Evolutionary conservation across 2,329 filamentous ascomycete species (phyloP), one percentile per base, ranked within the genome.

Genomic region (Ceratocystis diversiconidia): DNA sequence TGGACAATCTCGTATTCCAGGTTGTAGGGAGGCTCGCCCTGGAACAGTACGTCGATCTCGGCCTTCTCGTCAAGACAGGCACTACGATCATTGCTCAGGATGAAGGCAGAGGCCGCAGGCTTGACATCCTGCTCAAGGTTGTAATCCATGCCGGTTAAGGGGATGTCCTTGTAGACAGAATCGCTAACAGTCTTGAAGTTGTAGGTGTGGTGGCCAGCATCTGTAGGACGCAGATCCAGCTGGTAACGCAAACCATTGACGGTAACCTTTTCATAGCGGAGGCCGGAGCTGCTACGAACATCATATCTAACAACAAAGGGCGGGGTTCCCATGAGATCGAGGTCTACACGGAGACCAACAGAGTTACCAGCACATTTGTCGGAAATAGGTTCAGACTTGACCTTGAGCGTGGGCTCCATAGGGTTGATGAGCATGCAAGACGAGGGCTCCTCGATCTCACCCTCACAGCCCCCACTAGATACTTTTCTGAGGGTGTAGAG

Each of bases 301-400:
- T 86, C 85, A 73, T 96, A 99, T 25, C 80, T 79, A 59, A 99
- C 79, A n/a, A 80, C 79, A 76, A 99, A 99, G 1, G 92, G 92
- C 59, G 95, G 92, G 0, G 91, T 95, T 68, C 94, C 94, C 32
- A 92, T 88, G 48, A 99, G 80, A 73, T 97, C 91, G 62, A 99
- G 78, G 71, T 94, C 88, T 52, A 99, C 89, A 10, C 88, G 84
- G 65, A 99, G 81, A 50, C 94, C 94, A 68, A 99, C 89, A 0
- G 94, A 90, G 72, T 91, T 96, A 61, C 92, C 91, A 44, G 92
- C 92, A 73, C 94, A 99, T 73, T 95, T 95, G 74, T 99, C 94
- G 63, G 90, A 88, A 55, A 99, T 91, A 68, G 91, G 87, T 70
- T 95, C 88, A 5, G 85, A 81, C 41, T 82, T 82, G 62, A 99